phyloP scores from a whole-genome alignment of 352 stramenopile species.

The Phytopythium sindhum region DNA sequence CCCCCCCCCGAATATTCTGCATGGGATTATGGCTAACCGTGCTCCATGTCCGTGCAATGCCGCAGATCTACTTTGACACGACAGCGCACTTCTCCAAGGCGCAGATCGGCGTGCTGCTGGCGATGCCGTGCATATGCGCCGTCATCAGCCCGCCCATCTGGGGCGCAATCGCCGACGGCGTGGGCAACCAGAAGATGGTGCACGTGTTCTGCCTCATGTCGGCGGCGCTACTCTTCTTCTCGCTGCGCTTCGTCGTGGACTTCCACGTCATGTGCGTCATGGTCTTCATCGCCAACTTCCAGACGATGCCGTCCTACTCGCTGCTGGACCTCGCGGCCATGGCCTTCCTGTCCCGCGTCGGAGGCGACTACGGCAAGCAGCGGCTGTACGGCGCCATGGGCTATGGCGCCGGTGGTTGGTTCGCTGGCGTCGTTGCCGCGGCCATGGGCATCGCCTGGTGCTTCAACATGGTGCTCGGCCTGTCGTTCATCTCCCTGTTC shows the following conservation, averaged over 20 bases:
- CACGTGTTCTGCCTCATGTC: conserved; percentile 41
- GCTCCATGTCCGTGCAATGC: no score
- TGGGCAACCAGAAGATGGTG: conserved; percentile 38
- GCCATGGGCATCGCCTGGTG: conserved; percentile 35
- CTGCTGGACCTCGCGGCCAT: conserved; percentile 39
- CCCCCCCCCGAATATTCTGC: no score
- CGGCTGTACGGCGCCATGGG: conserved; percentile 41
- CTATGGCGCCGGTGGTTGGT: conserved; percentile 36
- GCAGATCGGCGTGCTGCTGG: conserved; percentile 36
- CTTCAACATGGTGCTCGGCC: conserved; percentile 47
- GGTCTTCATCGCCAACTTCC: conserved; percentile 47
- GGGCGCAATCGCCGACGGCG: conserved; percentile 35
- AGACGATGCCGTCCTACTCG: conserved; percentile 38
- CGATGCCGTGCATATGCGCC: conserved; percentile 42
- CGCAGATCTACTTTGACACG: conserved; percentile 63
- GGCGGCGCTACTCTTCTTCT: conserved; percentile 42
- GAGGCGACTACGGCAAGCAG: conserved; percentile 48
- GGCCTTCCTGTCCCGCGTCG: conserved; percentile 30
- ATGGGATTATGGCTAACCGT: no score
- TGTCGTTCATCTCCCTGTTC: conserved; percentile 32
- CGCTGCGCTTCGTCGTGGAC: conserved; percentile 36
- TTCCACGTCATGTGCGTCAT: conserved; percentile 41
- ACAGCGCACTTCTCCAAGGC: conserved; percentile 50
- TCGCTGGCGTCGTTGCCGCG: conserved; percentile 38
- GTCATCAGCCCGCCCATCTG: conserved; percentile 39